Evolutionary conservation across 345 rosid species (phyloP), one percentile per base, ranked within the genome.

Genomic region (Syzygium grande): DNA sequence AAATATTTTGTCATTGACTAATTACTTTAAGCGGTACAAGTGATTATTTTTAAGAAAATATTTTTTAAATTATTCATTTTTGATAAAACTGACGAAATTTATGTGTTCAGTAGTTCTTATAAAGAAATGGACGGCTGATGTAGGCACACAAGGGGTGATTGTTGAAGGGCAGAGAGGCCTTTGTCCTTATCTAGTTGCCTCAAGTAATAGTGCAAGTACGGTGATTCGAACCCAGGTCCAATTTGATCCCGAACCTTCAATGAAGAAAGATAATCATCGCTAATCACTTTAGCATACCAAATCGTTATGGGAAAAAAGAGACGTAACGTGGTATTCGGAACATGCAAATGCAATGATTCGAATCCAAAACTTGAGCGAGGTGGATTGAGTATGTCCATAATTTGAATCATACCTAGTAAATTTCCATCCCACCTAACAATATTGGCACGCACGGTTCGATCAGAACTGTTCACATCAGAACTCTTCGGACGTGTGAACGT

Each of bases 71-170:
- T 1, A 43, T 43, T 43, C 1, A 1, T 43, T 43, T 43, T 43
- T 1, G 7, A 4, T 7, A 6, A 43, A 43, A 43, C 1, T 1
- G 6, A 5, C 46, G 1, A 43, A 43, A 4, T 7, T 23, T 17
- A 17, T 5, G 56, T 53, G 56, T 53, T 68, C 12, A 17, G 3
- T 30, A 30, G 17, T 30, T 30, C 79, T 23, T 17, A 21, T 30
- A 5, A 11, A 0, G 43, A 68, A 68, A 2, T 41, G 6, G 43
- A 41, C 5, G 43, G 43, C 43, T 4, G 43, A 41, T 5, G 13
- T 5, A 68, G 46, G 80, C 46, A 34, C 80, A 4, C 80, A 1
- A 34, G 34, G 23, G 49, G 0, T 2, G 19, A 25, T 1, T 9
- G 46, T 34, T 5, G 25, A 68, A 68, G 43, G 23, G 15, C 78